phyloP scores from a whole-genome alignment of 192 early-diverging fungal genomes.

The Entomortierella parvispora region DNA sequence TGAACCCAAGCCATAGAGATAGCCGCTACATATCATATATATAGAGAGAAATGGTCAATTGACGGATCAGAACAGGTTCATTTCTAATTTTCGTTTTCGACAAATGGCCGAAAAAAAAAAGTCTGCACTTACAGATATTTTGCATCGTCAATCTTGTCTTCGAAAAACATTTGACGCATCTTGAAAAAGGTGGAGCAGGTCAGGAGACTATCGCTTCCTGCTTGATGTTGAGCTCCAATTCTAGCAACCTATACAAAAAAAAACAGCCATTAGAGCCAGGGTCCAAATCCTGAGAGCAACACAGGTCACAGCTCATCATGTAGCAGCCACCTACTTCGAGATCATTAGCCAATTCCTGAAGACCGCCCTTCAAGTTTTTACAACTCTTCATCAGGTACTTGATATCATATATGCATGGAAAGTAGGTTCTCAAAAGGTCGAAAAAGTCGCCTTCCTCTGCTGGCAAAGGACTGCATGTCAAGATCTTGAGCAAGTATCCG shows the following conservation, averaged over 20 bases:
- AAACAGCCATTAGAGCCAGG: no score
- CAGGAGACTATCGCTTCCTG: conserved; percentile 95
- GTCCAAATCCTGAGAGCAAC: no score
- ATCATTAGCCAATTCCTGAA: conserved; percentile 99
- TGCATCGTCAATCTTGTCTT: conserved; percentile 93
- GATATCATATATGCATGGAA: conserved; percentile 99
- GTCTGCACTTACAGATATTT: conserved; percentile 78
- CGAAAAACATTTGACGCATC: conserved; percentile 97
- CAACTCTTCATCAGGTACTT: conserved; percentile 98
- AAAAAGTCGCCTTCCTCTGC: conserved; percentile 97
- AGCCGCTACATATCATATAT: conserved; percentile 52
- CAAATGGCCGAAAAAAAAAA: background rate
- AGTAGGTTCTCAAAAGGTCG: conserved; percentile 88
- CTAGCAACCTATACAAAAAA: conserved; percentile 70
- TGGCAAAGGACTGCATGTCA: conserved; percentile 91
- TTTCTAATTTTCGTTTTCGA: background rate
- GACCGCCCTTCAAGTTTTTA: conserved; percentile 94
- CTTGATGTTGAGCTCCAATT: conserved; percentile 98
- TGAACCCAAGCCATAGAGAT: conserved; percentile 60
- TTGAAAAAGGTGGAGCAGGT: conserved; percentile 99
- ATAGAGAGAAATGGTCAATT: background rate
- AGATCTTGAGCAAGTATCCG: conserved; percentile 96
- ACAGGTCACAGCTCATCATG: no score
- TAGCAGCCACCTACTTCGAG: conserved; percentile 86
- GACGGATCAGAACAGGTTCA: no score